Base-by-base conservation (phyloP, 257 asterid species). In the Gardenia jasminoides region DNA sequence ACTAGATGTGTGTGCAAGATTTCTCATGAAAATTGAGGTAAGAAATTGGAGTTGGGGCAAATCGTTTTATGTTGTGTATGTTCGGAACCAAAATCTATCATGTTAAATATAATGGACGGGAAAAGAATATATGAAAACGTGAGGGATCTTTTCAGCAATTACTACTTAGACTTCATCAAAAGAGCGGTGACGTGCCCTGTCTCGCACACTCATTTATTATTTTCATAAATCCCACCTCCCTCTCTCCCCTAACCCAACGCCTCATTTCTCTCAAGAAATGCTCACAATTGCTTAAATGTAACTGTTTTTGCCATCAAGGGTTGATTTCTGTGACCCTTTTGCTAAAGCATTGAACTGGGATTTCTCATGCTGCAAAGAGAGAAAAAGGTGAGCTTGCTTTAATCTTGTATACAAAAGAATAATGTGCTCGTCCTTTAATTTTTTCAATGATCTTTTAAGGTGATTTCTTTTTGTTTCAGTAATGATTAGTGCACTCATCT, bases 121-220 rank as follows among this genome's bases (percentile, higher is more conserved):
- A 58, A 58, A 58, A 7, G 65, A 58, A 58, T 58, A 58, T 7
- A 7, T 58, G 28, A 28, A 58, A 58, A 58, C 22, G 7, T 54
- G 1, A 58, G 13, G 26, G 28, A 58, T 28, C 65, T 22, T 22
- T 7, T 58, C 13, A 6, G 12, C 10, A 24, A 58, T 22, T 17
- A 13, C 15, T 9, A 36, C 41, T 36, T 8, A 46, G 50, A 52
- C 4, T 17, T 54, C 24, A 54, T 17, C 5, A 65, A 76, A 80
- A 84, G 7, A 83, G 4, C 86, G 82, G 85, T 86, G 82, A 80
- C 87, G 87, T 73, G 88, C 82, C 87, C 86, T 73, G 77, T 52
- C 74, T 75, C 56, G 36, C 75, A n/a, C 59, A 17, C 69, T 43
- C 76, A 77, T 76, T 69, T 78, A 81, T 79, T 79, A 64, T 64